These are phyloP conservation scores for Lanzia echinophila DNA, from an alignment of 2,329 filamentous ascomycete genomes.

Conservation along the genomic window DNA sequence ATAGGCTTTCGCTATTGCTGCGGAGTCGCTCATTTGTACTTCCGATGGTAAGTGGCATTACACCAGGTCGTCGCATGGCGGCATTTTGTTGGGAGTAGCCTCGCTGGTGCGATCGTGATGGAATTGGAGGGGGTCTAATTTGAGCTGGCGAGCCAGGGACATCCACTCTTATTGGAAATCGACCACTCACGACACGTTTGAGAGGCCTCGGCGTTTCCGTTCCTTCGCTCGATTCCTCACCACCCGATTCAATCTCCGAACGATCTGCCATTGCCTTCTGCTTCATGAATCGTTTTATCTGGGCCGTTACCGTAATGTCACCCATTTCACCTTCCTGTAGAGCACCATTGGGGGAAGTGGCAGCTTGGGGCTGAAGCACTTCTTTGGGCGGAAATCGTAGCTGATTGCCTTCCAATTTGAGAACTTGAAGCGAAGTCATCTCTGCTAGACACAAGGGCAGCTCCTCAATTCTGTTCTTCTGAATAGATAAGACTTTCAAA, in stretches of 20 bases:
- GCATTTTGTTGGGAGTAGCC: constrained; percentile 62
- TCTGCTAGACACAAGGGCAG: constrained; percentile 79
- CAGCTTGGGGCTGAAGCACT: constrained; percentile 52
- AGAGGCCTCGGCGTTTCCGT: constrained; percentile 70
- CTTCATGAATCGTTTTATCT: constrained; percentile 55
- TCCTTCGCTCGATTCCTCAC: constrained; percentile 63
- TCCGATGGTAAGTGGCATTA: constrained; percentile 64
- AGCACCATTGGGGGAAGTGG: constrained; percentile 45
- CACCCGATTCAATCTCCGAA: constrained; percentile 48
- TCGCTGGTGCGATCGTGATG: constrained; percentile 73
- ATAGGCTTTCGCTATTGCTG: constrained; percentile 57
- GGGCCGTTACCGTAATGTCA: constrained; percentile 51
- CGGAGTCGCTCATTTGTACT: constrained; percentile 62
- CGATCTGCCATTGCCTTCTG: constrained; percentile 42
- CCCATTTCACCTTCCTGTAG: constrained; percentile 54
- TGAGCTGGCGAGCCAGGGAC: constrained; percentile 65
- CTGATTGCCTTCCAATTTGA: constrained; percentile 86
- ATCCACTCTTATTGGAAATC: constrained; percentile 66
- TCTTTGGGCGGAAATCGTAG: constrained; percentile 72
- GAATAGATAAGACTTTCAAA: constrained; percentile 81
- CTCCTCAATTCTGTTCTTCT: constrained; percentile 79
- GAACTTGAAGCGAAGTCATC: constrained; percentile 80
- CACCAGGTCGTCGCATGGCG: constrained; percentile 59
- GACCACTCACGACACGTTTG: constrained; percentile 56
- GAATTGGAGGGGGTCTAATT: constrained; percentile 67